Base-by-base conservation (phyloP, 2,329 filamentous ascomycete genomes). In the Aspergillus intermedius region DNA sequence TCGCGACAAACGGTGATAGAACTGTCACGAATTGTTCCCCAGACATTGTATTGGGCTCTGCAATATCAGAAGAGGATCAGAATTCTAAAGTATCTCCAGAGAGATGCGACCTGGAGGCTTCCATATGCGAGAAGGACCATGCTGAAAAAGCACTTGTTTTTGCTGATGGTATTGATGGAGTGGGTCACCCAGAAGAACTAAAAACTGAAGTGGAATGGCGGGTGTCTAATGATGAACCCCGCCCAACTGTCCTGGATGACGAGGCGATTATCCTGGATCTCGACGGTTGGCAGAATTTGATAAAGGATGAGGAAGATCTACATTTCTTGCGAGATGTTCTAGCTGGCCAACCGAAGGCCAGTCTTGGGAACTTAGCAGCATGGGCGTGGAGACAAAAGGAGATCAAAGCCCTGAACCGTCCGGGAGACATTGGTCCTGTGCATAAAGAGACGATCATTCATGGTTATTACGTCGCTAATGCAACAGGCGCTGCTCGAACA, bases 401-500 rank as follows among this genome's bases (percentile, higher is more conserved):
- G 57, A 82, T 86, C 70, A 87, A 88, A 65, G 74, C 80, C 37
- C 77, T 87, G 53, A 87, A 86, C 65, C 77, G 75, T 34, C 72
- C 75, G 43, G 80, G 78, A 21, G 69, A 76, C 44, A 69, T 70
- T 55, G 82, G 82, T 6, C 70, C 76, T n/a, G 72, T 76, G 19
- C 74, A 73, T 42, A 69, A 72, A 17, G 71, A 75, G 51, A 75
- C 78, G 22, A 75, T 74, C 55, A 83, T 86, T 49, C 70, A 78
- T 54, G 82, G 82, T 35, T 84, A 86, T 62, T 97, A 96, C 63
- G 88, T 96, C 37, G 83, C 88, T 0, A 98, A 96, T 57, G 53
- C 78, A 0, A 89, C 89, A 8, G 93, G 93, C 30, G 87, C 83
- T 58, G 93, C 93, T 49, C 82, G 93, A 49, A 96, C 93, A 0